Percentiles rank a stretch among this genome's conserved stretches.
These are phyloP conservation scores for Cystofilobasidium bisporidii DNA, from an alignment of 768 basidiomycete genomes.

Conservation along the genomic window DNA sequence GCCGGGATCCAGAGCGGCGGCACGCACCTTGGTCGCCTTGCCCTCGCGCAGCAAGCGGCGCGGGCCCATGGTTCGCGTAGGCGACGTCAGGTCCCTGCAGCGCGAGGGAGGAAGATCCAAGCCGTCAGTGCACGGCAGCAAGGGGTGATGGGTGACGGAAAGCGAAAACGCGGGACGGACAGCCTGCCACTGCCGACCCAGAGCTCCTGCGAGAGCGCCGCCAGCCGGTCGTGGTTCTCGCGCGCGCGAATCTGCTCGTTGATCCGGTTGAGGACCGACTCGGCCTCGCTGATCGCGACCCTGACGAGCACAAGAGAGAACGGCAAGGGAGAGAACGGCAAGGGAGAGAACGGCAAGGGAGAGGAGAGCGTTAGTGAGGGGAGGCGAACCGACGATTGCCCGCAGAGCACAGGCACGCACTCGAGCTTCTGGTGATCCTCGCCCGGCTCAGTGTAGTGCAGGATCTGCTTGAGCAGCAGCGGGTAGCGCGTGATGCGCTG, in stretches of 20 bases:
- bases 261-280: slow-evolving; percentile 64
- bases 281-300: slow-evolving; percentile 46
- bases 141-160: background rate
- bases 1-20: background rate
- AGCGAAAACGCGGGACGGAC: too few relatives aligned
- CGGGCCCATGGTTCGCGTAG: slow-evolving; percentile 74
- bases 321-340: slow-evolving; percentile 54
- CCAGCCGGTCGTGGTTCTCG: slow-evolving; percentile 68
- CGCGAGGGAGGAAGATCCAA: background rate
- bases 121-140: slow-evolving; percentile 6
- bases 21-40: slow-evolving; percentile 51
- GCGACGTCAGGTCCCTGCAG: slow-evolving; percentile 74
- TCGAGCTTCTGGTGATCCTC: slow-evolving; percentile 14
- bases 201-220: slow-evolving; percentile 61
- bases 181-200: slow-evolving; percentile 55
- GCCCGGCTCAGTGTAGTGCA: slow-evolving; percentile 62
- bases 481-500: slow-evolving; percentile 94
- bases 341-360: slow-evolving; percentile 56
- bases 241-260: slow-evolving; percentile 82
- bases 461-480: slow-evolving; percentile 51
- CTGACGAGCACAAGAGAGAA: slow-evolving; percentile 44
- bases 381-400: too few relatives aligned
- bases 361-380: too few relatives aligned
- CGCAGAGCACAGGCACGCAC: slow-evolving; percentile 43
- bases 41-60: slow-evolving; percentile 74